Evolutionary conservation across 352 stramenopile species (phyloP).

Genomic region (Phytophthora capsici): DNA sequence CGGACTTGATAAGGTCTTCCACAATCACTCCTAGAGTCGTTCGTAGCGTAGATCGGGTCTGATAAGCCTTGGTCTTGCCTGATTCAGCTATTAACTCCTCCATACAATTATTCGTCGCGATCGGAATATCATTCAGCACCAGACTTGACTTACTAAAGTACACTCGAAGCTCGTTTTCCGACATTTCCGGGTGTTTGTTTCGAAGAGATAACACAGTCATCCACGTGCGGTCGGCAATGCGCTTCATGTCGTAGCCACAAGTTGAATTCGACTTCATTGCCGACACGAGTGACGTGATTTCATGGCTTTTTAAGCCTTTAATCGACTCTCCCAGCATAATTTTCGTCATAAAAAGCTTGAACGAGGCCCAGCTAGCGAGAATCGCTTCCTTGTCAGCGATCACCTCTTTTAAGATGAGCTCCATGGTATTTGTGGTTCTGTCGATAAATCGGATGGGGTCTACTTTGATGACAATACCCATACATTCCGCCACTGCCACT

Average conservation of each 20-base stretch:
- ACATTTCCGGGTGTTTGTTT: constrained; percentile 17
- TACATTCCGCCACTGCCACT: constrained; percentile 37
- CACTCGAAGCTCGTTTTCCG: constrained; percentile 21
- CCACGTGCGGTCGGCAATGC: constrained; percentile 24
- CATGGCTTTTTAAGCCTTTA: constrained; percentile 7
- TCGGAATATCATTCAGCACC: constrained; percentile 49
- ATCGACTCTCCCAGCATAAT: constrained; percentile 19
- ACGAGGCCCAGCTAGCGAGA: constrained; percentile 22
- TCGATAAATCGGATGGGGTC: constrained; percentile 5
- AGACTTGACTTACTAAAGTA: constrained; percentile 37
- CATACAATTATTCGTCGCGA: constrained; percentile 42
- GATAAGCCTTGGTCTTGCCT: constrained; percentile 11
- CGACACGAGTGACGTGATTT: constrained; percentile 17
- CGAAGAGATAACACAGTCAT: constrained; percentile 18
- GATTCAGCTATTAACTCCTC: constrained; percentile 31
- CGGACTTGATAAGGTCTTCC: constrained; percentile 41
- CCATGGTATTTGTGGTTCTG: constrained; percentile 31
- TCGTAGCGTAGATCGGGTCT: constrained; percentile 39
- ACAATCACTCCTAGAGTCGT: constrained; percentile 54
- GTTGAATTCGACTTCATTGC: constrained; percentile 22
- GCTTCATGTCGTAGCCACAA: constrained; percentile 33
- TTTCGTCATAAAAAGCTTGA: constrained; percentile 18
- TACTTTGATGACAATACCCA: constrained; percentile 19
- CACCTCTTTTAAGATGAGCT: constrained; percentile 33
- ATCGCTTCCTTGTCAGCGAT: constrained; percentile 29